Evolutionary conservation across 2,329 filamentous ascomycete genomes (phyloP), one percentile per base, ranked within the genome.

Genomic region (Neopestalotiopsis clavispora): DNA sequence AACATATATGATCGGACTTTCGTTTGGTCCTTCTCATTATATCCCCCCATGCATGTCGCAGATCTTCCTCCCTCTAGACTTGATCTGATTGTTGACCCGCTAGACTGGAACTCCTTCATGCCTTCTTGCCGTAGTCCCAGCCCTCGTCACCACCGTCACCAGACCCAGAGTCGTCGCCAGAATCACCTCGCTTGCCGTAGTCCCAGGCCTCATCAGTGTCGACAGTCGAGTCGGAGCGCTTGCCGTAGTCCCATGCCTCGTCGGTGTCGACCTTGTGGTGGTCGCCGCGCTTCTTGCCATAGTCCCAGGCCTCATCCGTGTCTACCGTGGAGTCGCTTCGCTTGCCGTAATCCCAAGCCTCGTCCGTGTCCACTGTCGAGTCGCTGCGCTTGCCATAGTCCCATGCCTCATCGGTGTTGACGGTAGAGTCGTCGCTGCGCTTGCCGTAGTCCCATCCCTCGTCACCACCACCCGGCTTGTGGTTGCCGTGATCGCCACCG

Each of bases 361-460:
- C 23, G 4, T 61, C 34, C 23, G 58, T 14, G 59, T 40, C 32
- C 12, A 40, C 59, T 14, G 30, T 14, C 28, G 30, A 17, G 32
- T 62, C 59, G 20, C 59, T 38, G 5, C 30, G 59, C 59, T 62
- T 62, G 30, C 59, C 59, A n/a, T 62, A 62, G 32, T 62, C 59
- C 59, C 59, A 62, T 12, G n/a, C 32, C 32, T 62, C 59, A 30
- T 62, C 32, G 7, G 59, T 77, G n/a, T 84, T 79, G 4, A 80
- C 78, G 7, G 80, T 79, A 3, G 30, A 30, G 34, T 62, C 59
- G 17, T 62, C 59, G 17, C 30, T 40, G 12, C 30, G 59, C 59
- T 62, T 62, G 34, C 59, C 59, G 59, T 62, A 62, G 59, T 62
- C 59, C 59, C 59, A 62, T 1, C 14, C 32, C 32, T 61, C 59